These are phyloP conservation scores for Phytophthora vignae DNA, from an alignment of 352 stramenopile species.

Conservation along the genomic window DNA sequence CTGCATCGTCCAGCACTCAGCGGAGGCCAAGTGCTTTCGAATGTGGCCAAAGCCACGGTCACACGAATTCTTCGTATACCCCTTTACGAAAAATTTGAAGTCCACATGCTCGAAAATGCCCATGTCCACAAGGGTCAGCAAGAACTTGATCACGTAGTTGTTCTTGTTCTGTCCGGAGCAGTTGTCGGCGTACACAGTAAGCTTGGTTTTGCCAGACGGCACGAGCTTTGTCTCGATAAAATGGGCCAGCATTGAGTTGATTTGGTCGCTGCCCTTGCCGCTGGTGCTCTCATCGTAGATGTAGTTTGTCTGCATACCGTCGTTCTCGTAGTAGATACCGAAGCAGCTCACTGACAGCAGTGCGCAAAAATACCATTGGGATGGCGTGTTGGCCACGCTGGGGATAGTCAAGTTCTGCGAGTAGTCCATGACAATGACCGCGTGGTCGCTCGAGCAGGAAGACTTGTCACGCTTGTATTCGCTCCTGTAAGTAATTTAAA, in stretches of 20 bases:
- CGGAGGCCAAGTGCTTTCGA: background rate
- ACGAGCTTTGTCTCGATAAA: slow-evolving; percentile 6
- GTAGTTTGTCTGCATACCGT: slow-evolving; percentile 17
- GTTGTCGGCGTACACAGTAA: background rate
- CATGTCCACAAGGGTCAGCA: background rate
- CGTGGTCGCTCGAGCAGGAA: background rate
- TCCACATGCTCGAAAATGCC: background rate
- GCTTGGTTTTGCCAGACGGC: background rate
- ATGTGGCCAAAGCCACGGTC: background rate
- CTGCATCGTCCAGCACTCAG: background rate
- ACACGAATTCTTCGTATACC: background rate
- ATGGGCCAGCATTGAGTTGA: slow-evolving; percentile 22
- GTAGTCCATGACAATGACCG: slow-evolving; percentile 29
- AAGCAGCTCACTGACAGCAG: slow-evolving; percentile 15
- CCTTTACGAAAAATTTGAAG: slow-evolving; percentile 1
- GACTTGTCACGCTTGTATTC: slow-evolving; percentile 22
- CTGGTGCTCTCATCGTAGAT: slow-evolving; percentile 21
- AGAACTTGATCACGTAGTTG: slow-evolving; percentile 2
- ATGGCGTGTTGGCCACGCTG: slow-evolving; percentile 12
- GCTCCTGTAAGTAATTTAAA: slow-evolving; percentile 8
- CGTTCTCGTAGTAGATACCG: slow-evolving; percentile 24
- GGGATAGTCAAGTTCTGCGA: slow-evolving; percentile 29
- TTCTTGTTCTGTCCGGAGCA: background rate
- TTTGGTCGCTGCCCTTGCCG: slow-evolving; percentile 30
- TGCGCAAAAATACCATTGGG: slow-evolving; percentile 31